Conservation (phyloP, 2,329 filamentous ascomycete genomes). For the Bimuria novae-zelandiae region DNA sequence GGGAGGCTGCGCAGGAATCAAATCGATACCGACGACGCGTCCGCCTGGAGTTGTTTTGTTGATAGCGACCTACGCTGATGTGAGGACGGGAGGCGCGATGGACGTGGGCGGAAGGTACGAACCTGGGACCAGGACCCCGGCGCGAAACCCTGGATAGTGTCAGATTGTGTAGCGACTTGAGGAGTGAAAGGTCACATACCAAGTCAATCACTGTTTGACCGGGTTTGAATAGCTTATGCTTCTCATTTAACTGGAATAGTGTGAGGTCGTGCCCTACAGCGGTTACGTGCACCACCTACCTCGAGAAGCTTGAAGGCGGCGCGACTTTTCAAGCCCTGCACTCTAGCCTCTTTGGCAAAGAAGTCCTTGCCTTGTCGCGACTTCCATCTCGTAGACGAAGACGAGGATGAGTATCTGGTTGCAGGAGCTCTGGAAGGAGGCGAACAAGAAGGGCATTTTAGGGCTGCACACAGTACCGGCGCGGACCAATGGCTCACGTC, state of each 20-base stretch:
- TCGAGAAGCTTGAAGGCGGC: slow-evolving; percentile 93
- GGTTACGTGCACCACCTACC: slow-evolving; percentile 51
- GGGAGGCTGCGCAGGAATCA: slow-evolving; percentile 90
- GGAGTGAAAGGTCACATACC: slow-evolving; percentile 60
- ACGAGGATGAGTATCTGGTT: slow-evolving; percentile 38
- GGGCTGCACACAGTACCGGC: slow-evolving; percentile 16
- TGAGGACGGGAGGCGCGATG: background rate
- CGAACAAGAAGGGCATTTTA: slow-evolving; percentile 19
- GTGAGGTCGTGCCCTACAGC: slow-evolving; percentile 16
- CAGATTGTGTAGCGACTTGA: too few species aligned
- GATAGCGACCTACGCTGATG: slow-evolving; percentile 69
- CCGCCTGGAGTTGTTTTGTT: slow-evolving; percentile 77
- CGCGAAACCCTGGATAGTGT: slow-evolving; percentile 71
- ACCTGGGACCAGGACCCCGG: slow-evolving; percentile 67
- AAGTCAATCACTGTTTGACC: slow-evolving; percentile 91
- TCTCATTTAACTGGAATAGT: slow-evolving; percentile 71
- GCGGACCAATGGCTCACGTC: slow-evolving; percentile 13
- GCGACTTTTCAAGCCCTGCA: slow-evolving; percentile 81
- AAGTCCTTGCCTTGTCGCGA: slow-evolving; percentile 74
- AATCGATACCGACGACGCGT: slow-evolving; percentile 86
- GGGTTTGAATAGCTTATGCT: slow-evolving; percentile 75
- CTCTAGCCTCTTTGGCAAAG: slow-evolving; percentile 74
- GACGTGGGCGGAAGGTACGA: slow-evolving; percentile 5
- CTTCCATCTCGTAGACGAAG: slow-evolving; percentile 80
- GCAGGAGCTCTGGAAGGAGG: slow-evolving; percentile 6